A percentile compares a stretch with the other conserved stretches of the same genome.
Evolutionary conservation across 345 rosid genomes (phyloP).

Genomic region (Salix udensis): DNA sequence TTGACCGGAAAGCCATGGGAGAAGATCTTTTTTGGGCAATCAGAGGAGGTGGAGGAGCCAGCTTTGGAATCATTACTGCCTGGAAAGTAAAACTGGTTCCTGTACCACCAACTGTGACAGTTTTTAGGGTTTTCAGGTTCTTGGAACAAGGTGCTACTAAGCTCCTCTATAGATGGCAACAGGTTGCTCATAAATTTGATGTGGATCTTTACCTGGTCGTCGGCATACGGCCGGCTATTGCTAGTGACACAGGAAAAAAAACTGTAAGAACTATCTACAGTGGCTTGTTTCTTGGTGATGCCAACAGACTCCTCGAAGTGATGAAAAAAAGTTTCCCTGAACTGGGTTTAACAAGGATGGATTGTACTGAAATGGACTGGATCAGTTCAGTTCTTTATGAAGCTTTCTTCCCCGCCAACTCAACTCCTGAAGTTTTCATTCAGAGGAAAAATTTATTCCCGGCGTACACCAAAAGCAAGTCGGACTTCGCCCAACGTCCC

Average conservation of each 20-base stretch:
- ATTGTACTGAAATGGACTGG: slow-evolving; percentile 39
- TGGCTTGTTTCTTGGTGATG: slow-evolving; percentile 25
- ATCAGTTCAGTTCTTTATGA: slow-evolving; percentile 20
- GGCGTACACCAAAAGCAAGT: slow-evolving; percentile 33
- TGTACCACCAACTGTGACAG: slow-evolving; percentile 19
- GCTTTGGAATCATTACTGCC: slow-evolving; percentile 13
- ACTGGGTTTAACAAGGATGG: slow-evolving; percentile 25
- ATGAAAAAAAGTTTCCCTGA: slow-evolving; percentile 32
- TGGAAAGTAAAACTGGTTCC: slow-evolving; percentile 24
- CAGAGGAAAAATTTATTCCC: slow-evolving; percentile 20
- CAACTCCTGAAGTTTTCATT: slow-evolving; percentile 27
- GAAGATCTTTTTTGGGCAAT: slow-evolving; percentile 25
- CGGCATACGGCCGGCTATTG: background rate
- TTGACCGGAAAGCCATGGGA: slow-evolving; percentile 8
- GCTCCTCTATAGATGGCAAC: slow-evolving; percentile 11
- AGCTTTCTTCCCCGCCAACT: slow-evolving; percentile 15
- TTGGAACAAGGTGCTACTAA: slow-evolving; percentile 11
- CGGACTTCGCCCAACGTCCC: slow-evolving; percentile 32
- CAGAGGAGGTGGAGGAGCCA: slow-evolving; percentile 21
- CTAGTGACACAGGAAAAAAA: background rate
- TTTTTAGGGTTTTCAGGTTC: slow-evolving; percentile 11
- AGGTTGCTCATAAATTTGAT: slow-evolving; percentile 14
- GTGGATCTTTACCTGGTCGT: slow-evolving; percentile 15
- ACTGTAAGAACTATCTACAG: slow-evolving; percentile 17
- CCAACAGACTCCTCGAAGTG: slow-evolving; percentile 23